These are phyloP conservation scores for Globomyces pollinis-pini DNA, from an alignment of 192 early-diverging fungal genomes.

Conservation along the genomic window DNA sequence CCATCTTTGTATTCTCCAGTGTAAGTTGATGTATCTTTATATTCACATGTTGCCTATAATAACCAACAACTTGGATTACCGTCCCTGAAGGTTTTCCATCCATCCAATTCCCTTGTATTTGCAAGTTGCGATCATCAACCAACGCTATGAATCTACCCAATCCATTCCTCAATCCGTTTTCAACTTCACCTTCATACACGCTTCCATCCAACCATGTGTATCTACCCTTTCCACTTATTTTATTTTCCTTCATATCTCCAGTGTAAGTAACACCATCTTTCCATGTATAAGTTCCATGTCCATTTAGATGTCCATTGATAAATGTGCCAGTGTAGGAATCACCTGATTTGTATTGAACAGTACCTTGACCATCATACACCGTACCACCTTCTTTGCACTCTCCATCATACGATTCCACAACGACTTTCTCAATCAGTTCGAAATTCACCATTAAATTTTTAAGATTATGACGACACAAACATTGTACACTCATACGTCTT, in stretches of 20 bases:
- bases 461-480: too few species aligned
- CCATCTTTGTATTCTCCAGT: conserved; percentile 32
- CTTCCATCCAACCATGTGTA: conserved; percentile 46
- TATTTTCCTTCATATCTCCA: conserved; percentile 40
- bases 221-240: conserved; percentile 29
- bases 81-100: conserved; percentile 35
- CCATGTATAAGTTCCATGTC: conserved; percentile 38
- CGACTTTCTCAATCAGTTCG: too few species aligned
- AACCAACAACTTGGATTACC: conserved; percentile 3
- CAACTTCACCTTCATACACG: conserved; percentile 41
- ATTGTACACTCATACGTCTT: too few species aligned
- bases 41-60: too few species aligned
- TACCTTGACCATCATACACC: conserved; percentile 19
- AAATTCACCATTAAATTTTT: too few species aligned
- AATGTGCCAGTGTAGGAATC: conserved; percentile 30
- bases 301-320: conserved; percentile 33
- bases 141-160: conserved; percentile 32
- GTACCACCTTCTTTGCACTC: too few species aligned
- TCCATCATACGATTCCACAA: too few species aligned
- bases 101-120: conserved; percentile 40
- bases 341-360: conserved; percentile 28
- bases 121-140: conserved; percentile 5
- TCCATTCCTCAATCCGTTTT: conserved; percentile 38
- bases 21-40: too few species aligned
- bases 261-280: conserved; percentile 29